Base-by-base conservation (phyloP, 2,329 filamentous ascomycete species). In the Sclerotinia sclerotiorum region DNA sequence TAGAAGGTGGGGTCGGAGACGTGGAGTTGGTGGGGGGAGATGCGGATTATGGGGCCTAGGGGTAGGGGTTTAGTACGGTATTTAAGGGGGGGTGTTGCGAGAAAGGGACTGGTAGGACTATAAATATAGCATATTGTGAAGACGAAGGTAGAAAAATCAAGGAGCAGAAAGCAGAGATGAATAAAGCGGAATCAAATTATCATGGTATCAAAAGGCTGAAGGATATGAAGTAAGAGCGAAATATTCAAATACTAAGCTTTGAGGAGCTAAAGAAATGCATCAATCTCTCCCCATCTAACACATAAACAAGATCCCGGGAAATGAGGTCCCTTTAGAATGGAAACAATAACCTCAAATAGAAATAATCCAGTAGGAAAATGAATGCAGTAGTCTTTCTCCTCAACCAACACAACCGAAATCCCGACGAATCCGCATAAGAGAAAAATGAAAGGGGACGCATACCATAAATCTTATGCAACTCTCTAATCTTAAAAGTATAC, bases 1-100 rank as follows among this genome's bases (percentile, higher is more conserved):
- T 73, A 75, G 67, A 70, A 74, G 8, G 71, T 66, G 4, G 73
- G 32, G n/a, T 65, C 65, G 27, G 46, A 27, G 69, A 44, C 72
- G 72, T 51, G 73, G 42, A 65, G 73, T 71, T 44, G 68, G 54
- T 42, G 24, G 3, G 72, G 72, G 44, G 60, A 72, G 62, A 73
- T 73, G 2, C 72, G 68, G 44, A 74, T 70, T n/a, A 73, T 71
- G 49, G 72, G 72, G 1, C 71, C 68, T 67, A 19, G 42, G 35
- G 19, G 2, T 29, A 27, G 35, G 13, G 19, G 2, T 19, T 61
- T 24, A 60, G 57, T 29, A 21, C 1, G 7, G 39, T 17, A 2
- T 19, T 29, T 19, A 11, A 13, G 24, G 11, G 55, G 15, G 24
- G 17, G 24, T 13, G 29, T 10, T 11, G 51, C 17, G 10, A 21